Evolutionary conservation across 208 protist genomes (phyloP).

Genomic region (Chromosphaera perkinsii): DNA sequence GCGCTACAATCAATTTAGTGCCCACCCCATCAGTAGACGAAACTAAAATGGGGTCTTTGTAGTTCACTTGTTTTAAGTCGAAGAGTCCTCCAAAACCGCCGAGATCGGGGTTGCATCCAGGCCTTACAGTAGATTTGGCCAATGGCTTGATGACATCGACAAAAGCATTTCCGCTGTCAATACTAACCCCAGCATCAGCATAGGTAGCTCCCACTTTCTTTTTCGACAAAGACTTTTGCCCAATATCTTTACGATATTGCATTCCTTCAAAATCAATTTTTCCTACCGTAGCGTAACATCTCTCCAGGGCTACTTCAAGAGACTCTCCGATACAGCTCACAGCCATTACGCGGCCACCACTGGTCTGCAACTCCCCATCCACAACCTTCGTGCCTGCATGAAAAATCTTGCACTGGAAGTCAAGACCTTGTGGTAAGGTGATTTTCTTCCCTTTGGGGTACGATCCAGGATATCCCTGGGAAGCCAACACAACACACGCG

Average conservation of each 20-base stretch:
- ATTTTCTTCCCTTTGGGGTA: constrained; percentile 10
- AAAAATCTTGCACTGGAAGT: constrained; percentile 35
- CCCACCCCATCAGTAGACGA: constrained; percentile 68
- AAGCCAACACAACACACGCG: constrained; percentile 50
- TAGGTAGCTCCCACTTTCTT: constrained; percentile 37
- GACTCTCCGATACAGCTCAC: constrained; percentile 28
- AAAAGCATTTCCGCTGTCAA: constrained; percentile 55
- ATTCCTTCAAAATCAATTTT: constrained; percentile 50
- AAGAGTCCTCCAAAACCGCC: constrained; percentile 63
- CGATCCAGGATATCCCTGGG: constrained; percentile 54
- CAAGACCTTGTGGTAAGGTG: neutral
- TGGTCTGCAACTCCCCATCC: constrained; percentile 40
- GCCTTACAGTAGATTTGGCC: constrained; percentile 45
- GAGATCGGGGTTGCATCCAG: constrained; percentile 47
- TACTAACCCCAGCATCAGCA: constrained; percentile 56
- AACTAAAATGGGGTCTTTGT: constrained; percentile 60
- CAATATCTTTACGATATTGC: constrained; percentile 44
- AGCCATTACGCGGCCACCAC: constrained; percentile 55
- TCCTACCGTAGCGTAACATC: constrained; percentile 24
- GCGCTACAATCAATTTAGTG: constrained; percentile 67
- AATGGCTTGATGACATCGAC: constrained; percentile 62
- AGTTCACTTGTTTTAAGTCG: constrained; percentile 51
- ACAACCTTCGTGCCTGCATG: constrained; percentile 52
- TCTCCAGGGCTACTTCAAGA: constrained; percentile 27
- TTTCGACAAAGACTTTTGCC: constrained; percentile 7